A percentile compares a stretch with the other conserved stretches of the same genome.
These are phyloP conservation scores for Trametes meyenii DNA, from an alignment of 768 basidiomycete species.

Conservation along the genomic window DNA sequence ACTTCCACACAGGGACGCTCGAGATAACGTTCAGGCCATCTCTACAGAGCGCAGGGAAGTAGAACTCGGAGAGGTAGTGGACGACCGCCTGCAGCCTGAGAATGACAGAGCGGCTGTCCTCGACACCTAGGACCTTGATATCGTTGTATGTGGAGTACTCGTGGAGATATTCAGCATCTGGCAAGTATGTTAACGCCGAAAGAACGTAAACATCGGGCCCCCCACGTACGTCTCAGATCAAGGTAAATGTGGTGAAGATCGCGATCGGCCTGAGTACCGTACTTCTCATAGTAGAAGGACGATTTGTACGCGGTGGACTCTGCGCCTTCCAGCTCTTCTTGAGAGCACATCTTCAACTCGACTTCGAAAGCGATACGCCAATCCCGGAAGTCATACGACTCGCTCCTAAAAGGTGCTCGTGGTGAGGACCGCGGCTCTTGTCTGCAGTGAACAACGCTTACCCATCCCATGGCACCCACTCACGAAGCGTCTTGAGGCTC, in stretches of 20 bases:
- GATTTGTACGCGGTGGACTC: constrained; percentile 18
- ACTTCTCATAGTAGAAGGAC: constrained; percentile 21
- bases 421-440: background rate
- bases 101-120: constrained; percentile 16
- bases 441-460: background rate
- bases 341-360: constrained; percentile 27
- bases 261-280: constrained; percentile 16
- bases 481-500: constrained; percentile 25
- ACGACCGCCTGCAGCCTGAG: constrained; percentile 29
- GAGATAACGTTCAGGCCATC: constrained; percentile 31
- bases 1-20: constrained; percentile 29
- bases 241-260: constrained; percentile 28
- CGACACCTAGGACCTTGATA: constrained; percentile 19
- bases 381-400: constrained; percentile 27
- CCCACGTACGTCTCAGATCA: constrained; percentile 27
- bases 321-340: constrained; percentile 21
- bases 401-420: constrained; percentile 15
- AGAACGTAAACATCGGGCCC: background rate
- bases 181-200: background rate
- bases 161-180: constrained; percentile 31
- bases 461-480: constrained; percentile 22
- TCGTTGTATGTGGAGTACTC: constrained; percentile 32
- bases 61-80: constrained; percentile 30
- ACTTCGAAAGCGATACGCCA: constrained; percentile 37
- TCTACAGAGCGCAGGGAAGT: constrained; percentile 27